phyloP scores from a whole-genome alignment of 2,329 filamentous ascomycete species.

The Epichloe coenophiala region DNA sequence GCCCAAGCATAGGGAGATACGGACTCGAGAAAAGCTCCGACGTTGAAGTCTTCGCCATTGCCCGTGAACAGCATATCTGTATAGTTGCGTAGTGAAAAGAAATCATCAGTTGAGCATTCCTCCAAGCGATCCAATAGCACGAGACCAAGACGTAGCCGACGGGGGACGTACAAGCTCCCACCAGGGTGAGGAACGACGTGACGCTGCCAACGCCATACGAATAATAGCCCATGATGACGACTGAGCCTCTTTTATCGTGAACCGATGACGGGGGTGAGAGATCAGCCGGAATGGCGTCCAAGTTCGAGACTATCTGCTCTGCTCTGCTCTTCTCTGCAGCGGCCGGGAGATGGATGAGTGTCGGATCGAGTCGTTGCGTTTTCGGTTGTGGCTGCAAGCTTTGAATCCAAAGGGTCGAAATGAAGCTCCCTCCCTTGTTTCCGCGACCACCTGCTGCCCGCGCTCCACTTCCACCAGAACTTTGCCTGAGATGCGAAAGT shows the following conservation, averaged over 20 bases:
- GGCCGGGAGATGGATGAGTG: not conserved
- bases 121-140: not conserved
- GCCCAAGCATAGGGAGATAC: constrained; percentile 94
- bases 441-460: not conserved
- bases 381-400: not conserved
- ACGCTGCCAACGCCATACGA: constrained; percentile 56
- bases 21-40: constrained; percentile 87
- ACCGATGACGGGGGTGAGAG: not conserved
- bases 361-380: not conserved
- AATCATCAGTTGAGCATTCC: not conserved
- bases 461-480: too few species aligned
- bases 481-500: not conserved
- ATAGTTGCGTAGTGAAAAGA: constrained; percentile 24
- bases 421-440: not conserved
- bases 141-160: too few species aligned
- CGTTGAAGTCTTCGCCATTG: constrained; percentile 91
- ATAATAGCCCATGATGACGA: constrained; percentile 53
- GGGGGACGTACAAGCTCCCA: constrained; percentile 59
- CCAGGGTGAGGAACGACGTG: constrained; percentile 53
- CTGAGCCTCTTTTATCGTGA: not conserved
- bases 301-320: not conserved
- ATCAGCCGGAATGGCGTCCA: not conserved
- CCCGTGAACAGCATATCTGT: constrained; percentile 98
- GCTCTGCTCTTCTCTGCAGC: too few species aligned
- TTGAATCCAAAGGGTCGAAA: not conserved